Conservation (phyloP, 352 stramenopile species). For the Pythium aquatile region DNA sequence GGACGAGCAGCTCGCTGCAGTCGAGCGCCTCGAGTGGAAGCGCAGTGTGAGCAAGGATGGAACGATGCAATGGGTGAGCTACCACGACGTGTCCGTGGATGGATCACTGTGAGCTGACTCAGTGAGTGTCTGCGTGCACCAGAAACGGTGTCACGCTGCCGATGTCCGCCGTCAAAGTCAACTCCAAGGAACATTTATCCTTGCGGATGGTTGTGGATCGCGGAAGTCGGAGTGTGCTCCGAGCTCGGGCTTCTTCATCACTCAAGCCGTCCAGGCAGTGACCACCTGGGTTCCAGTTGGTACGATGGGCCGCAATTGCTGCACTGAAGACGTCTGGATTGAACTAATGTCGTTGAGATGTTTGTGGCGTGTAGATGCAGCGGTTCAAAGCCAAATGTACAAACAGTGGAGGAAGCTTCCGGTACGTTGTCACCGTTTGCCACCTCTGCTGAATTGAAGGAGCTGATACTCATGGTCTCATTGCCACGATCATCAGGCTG, state of each 20-base stretch:
- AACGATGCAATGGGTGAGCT: constrained; percentile 43
- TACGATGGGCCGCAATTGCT: background rate
- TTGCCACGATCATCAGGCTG: constrained; percentile 23
- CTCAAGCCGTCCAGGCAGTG: constrained; percentile 4
- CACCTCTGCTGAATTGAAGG: background rate
- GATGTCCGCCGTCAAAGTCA: constrained; percentile 8
- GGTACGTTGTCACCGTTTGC: constrained; percentile 1
- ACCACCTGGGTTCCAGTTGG: constrained; percentile 8
- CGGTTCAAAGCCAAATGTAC: constrained; percentile 5
- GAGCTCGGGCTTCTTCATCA: constrained; percentile 11
- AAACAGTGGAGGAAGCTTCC: constrained; percentile 19
- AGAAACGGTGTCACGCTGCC: constrained; percentile 9
- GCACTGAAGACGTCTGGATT: too few relatives aligned
- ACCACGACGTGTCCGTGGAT: background rate
- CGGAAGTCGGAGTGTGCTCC: background rate
- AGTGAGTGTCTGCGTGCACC: background rate
- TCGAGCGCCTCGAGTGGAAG: constrained; percentile 71
- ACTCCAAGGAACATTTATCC: constrained; percentile 16
- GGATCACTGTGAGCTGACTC: background rate
- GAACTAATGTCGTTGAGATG: too few relatives aligned
- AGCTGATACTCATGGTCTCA: background rate
- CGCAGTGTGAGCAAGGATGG: constrained; percentile 38
- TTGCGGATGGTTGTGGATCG: background rate
- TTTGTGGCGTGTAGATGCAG: background rate
- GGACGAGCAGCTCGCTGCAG: constrained; percentile 53